Conservation (phyloP, 306 rosid genomes). For the Alnus glutinosa region DNA sequence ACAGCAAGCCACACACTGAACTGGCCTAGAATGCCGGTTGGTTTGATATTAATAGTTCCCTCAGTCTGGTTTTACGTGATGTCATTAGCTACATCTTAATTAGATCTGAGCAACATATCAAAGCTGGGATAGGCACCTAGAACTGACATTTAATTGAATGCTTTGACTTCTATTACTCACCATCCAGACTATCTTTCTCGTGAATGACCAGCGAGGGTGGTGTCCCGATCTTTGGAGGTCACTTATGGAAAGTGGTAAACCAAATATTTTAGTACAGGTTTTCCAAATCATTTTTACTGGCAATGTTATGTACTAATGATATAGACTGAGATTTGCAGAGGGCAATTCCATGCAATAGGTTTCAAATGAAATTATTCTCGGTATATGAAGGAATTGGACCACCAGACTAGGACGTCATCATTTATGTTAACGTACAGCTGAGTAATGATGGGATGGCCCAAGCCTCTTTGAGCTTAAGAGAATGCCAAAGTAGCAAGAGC, state of each 20-base stretch:
- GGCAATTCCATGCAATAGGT: neutral
- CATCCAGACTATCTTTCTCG: neutral
- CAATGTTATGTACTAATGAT: neutral
- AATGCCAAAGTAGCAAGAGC: neutral
- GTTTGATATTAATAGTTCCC: neutral
- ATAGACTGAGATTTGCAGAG: neutral
- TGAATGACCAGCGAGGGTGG: neutral
- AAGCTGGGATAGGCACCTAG: neutral
- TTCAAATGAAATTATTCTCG: neutral
- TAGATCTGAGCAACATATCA: slow-evolving; percentile 4
- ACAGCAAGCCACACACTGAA: neutral
- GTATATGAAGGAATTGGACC: neutral
- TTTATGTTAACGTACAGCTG: neutral
- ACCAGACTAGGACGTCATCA: neutral
- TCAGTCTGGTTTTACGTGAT: neutral
- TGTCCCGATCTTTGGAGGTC: neutral
- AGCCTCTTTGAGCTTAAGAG: neutral
- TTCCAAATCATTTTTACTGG: neutral
- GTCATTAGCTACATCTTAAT: neutral
- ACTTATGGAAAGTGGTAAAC: neutral
- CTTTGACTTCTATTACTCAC: neutral
- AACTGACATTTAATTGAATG: neutral
- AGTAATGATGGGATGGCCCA: neutral
- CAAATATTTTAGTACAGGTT: neutral
- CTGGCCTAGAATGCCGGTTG: neutral